Evolutionary conservation across 208 protist genomes (phyloP).

Genomic region (Leptomonas seymouri): DNA sequence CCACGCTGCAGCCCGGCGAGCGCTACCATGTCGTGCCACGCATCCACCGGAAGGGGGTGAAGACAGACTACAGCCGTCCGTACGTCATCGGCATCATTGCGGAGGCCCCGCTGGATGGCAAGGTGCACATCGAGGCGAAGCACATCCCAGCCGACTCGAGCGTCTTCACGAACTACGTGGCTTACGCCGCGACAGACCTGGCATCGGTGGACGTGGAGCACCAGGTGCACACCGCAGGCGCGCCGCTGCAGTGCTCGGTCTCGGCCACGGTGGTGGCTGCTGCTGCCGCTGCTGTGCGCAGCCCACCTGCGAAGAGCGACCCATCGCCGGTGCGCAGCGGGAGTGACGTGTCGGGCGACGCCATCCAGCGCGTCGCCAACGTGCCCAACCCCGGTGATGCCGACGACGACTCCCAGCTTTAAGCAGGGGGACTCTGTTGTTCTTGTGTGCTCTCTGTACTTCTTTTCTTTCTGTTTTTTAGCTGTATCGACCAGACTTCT

Average conservation of each 20-base stretch:
- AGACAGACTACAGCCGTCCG: constrained; percentile 37
- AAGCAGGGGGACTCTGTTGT: background rate
- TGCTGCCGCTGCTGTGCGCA: background rate
- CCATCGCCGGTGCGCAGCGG: constrained; percentile 5
- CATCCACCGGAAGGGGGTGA: constrained; percentile 57
- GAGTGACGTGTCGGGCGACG: constrained; percentile 1
- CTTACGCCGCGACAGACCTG: constrained; percentile 24
- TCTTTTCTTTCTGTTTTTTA: background rate
- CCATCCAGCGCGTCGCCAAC: background rate
- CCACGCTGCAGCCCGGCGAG: constrained; percentile 54
- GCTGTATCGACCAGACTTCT: background rate
- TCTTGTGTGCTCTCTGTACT: no score
- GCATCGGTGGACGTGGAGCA: constrained; percentile 36
- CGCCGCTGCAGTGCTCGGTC: constrained; percentile 8
- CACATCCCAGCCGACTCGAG: constrained; percentile 33
- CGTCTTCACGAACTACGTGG: constrained; percentile 53
- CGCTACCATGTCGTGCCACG: constrained; percentile 72
- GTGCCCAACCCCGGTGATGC: constrained; percentile 4
- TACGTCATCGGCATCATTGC: constrained; percentile 59
- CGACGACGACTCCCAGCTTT: constrained; percentile 23
- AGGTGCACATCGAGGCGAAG: constrained; percentile 48
- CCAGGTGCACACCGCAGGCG: constrained; percentile 39
- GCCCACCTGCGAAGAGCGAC: constrained; percentile 3
- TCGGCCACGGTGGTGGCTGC: constrained; percentile 20
- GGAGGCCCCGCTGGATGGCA: constrained; percentile 30